Percentiles rank a stretch among this genome's conserved stretches.
These are phyloP conservation scores for Tubosaeta sp. DNA, from an alignment of 768 basidiomycete species.

Conservation along the genomic window DNA sequence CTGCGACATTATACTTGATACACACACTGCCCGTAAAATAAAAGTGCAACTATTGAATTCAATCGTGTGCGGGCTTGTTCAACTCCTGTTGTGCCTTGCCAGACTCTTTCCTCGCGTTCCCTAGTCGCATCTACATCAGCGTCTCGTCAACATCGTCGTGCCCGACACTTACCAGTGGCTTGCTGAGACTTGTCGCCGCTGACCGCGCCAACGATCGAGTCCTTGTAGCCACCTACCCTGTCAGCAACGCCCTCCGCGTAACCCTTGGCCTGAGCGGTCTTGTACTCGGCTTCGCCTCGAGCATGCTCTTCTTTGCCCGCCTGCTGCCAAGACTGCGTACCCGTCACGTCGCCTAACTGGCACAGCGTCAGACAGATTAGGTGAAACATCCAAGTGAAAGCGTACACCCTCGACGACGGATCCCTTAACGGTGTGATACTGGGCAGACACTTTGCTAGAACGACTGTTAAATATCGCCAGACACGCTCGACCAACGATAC, in stretches of 20 bases:
- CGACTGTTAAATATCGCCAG: background rate
- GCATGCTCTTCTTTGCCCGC: constrained; percentile 49
- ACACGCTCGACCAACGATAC: background rate
- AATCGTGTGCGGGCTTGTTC: constrained; percentile 35
- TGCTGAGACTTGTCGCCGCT: constrained; percentile 55
- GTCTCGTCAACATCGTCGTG: accelerated
- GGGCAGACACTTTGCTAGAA: constrained; percentile 32
- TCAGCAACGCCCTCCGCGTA: constrained; percentile 47
- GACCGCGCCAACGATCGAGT: constrained; percentile 50
- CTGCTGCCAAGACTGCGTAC: constrained; percentile 38
- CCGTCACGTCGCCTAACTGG: constrained; percentile 41
- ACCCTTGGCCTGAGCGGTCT: constrained; percentile 45
- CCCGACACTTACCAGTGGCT: constrained; percentile 34
- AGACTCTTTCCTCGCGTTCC: constrained; percentile 51
- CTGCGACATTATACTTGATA: background rate
- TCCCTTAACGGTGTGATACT: constrained; percentile 38
- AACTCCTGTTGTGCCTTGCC: constrained; percentile 50
- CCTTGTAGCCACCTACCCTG: constrained; percentile 46
- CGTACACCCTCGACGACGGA: constrained; percentile 31
- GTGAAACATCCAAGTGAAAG: background rate
- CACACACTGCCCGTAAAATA: background rate
- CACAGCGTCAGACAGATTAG: background rate
- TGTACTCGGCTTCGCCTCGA: constrained; percentile 44
- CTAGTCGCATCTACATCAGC: constrained; percentile 23
- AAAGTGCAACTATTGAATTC: background rate